These are phyloP conservation scores for Allium sativum DNA, from an alignment of 106 monocot species.

Conservation along the genomic window DNA sequence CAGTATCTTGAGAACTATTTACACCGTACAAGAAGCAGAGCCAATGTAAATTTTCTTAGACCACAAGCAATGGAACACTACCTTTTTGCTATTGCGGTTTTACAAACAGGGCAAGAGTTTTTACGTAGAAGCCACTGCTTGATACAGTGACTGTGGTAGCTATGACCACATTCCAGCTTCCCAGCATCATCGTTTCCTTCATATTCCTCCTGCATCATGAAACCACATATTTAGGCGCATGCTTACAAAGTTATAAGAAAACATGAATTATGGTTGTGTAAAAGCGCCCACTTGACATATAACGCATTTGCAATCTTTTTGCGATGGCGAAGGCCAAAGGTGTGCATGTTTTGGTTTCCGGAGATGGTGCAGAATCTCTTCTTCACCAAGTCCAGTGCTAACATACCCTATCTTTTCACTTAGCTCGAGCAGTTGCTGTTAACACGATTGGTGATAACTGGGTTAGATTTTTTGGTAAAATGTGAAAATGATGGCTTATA, in stretches of 20 bases:
- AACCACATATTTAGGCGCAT: background rate
- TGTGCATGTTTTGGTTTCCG: slow-evolving; percentile 45
- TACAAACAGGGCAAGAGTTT: slow-evolving; percentile 92
- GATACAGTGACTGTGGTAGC: slow-evolving; percentile 70
- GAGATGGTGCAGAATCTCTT: slow-evolving; percentile 52
- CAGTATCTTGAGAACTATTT: background rate
- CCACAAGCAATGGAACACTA: slow-evolving; percentile 7
- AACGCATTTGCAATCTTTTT: slow-evolving; percentile 66
- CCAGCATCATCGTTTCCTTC: slow-evolving; percentile 68
- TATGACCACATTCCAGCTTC: slow-evolving; percentile 68
- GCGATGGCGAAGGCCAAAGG: slow-evolving; percentile 25
- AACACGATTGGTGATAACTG: background rate
- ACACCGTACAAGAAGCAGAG: background rate
- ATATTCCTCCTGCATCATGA: slow-evolving; percentile 67
- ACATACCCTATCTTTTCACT: slow-evolving; percentile 88
- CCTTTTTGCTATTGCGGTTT: slow-evolving; percentile 36
- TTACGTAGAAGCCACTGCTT: slow-evolving; percentile 88
- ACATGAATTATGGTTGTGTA: background rate
- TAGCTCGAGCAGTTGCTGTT: slow-evolving; percentile 82
- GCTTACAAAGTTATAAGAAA: background rate
- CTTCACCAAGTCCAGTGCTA: slow-evolving; percentile 86
- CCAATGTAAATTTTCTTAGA: background rate
- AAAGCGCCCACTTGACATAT: slow-evolving; percentile 76
- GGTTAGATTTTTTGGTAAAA: background rate
- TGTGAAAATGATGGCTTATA: too few species aligned